Percentiles rank a stretch among this genome's conserved stretches.
phyloP scores from a whole-genome alignment of 306 rosid genomes.

The Corylus avellana region DNA sequence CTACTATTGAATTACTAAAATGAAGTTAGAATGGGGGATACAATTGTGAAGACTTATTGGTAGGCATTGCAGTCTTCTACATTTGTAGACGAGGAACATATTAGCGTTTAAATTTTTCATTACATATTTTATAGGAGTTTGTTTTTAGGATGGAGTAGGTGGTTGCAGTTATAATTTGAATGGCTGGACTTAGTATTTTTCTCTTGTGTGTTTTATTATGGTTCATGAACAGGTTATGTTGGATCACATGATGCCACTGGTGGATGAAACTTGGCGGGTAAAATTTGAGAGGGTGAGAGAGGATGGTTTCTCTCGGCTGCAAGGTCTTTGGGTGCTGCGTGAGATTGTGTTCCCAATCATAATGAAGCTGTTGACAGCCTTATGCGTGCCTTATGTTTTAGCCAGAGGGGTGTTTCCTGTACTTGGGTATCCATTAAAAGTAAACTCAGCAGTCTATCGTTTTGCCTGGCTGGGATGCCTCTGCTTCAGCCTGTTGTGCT shows the following conservation, averaged over 20 bases:
- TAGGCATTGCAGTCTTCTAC: not conserved
- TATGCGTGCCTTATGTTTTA: conserved; percentile 88
- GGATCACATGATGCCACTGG: conserved; percentile 97
- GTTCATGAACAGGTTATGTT: conserved; percentile 73
- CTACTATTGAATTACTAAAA: not conserved
- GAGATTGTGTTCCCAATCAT: conserved; percentile 95
- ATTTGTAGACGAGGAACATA: not conserved
- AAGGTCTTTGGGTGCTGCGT: conserved; percentile 94
- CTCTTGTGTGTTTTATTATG: conserved; percentile 20
- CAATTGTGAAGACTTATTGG: not conserved
- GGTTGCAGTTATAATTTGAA: not conserved
- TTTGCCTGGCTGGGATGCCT: conserved; percentile 99
- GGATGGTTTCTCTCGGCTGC: conserved; percentile 95
- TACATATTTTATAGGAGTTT: not conserved
- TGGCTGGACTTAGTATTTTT: conserved; percentile 7
- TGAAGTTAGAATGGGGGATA: not conserved
- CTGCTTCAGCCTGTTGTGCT: conserved; percentile 73
- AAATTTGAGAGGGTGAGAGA: conserved; percentile 97
- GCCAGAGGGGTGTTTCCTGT: conserved; percentile 94
- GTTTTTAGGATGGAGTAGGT: not conserved
- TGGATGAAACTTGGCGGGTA: conserved; percentile 92
- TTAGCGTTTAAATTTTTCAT: not conserved
- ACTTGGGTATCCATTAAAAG: conserved; percentile 88
- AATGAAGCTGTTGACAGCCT: conserved; percentile 89
- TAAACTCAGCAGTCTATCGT: conserved; percentile 95